Evolutionary conservation across 805 yeast species (phyloP), one percentile per base, ranked within the genome.

Genomic region (Candida coquimbonensis): DNA sequence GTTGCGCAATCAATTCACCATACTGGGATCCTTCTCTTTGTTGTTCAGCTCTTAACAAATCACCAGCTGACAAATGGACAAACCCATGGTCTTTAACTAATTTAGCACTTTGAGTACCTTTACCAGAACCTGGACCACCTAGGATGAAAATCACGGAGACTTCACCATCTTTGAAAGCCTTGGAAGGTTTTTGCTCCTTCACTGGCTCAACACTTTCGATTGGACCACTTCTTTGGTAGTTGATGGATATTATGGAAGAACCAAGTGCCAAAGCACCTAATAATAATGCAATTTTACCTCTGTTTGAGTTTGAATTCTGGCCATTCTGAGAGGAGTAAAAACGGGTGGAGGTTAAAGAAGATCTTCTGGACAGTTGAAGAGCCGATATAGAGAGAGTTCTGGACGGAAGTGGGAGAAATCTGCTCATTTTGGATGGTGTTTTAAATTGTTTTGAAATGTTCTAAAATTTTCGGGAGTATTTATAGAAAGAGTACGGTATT

Each of bases 41-140:
- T 66, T 93, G 97, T 66, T 91, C 99, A 9, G 89, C 96, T 58
- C 99, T 78, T 54, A 91, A 73, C 55, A 93, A 75, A 63, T 91
- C 99, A 40, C 99, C 99, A n/a, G 99, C 99, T 35, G 95, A 81
- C 38, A 91, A 69, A 62, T 91, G 99, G 31, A 84, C 82, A 64
- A 90, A 93, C 16, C 82, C 80, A 62, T 78, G 84, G 56, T 89
- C 87, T 19, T 75, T 67, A 38, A 91, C 97, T 46, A 91, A 73
- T 60, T 80, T 86, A 31, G 82, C 83, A 70, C 97, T 87, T 67
- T 91, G 99, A 1, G 99, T 91, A 47, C 99, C 98, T 63, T 93
- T 93, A 38, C 99, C 98, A 27, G 96, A 87, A 19, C 98, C 98
- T 6, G 98, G 98, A 4, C 98, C 98, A 38, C 99, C 99, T 31